These are phyloP conservation scores for Neurospora sp. DNA, from an alignment of 495 filamentous ascomycete species.

Conservation along the genomic window DNA sequence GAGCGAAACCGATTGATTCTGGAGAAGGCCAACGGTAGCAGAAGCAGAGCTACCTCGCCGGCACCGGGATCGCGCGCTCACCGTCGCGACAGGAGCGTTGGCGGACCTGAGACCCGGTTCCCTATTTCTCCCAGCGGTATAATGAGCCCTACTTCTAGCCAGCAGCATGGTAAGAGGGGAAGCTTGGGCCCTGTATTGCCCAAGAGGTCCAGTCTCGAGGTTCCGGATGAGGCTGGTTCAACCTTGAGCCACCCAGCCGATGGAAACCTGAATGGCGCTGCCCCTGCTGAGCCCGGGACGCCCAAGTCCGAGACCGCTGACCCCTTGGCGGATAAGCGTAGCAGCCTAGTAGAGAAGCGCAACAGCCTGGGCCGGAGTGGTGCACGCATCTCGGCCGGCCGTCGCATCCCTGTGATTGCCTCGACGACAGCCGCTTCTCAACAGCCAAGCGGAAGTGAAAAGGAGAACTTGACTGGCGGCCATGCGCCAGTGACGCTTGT, in stretches of 20 bases:
- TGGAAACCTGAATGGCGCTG: constrained; percentile 28
- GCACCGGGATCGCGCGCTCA: constrained; percentile 48
- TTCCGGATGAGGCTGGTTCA: constrained; percentile 30
- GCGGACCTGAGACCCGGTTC: constrained; percentile 73
- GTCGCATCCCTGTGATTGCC: constrained; percentile 24
- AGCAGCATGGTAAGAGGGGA: constrained; percentile 32
- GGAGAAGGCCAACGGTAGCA: constrained; percentile 41
- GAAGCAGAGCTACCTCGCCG: constrained; percentile 67
- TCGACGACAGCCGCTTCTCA: constrained; percentile 2
- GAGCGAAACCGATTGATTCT: constrained; percentile 79
- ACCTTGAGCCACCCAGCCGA: constrained; percentile 31
- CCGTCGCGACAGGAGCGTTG: constrained; percentile 72
- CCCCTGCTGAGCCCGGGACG: constrained; percentile 16
- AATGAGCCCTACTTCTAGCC: constrained; percentile 39
- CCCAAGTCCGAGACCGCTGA: constrained; percentile 22
- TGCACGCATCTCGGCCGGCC: constrained; percentile 31
- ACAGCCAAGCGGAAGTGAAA: not conserved
- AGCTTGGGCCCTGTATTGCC: constrained; percentile 29
- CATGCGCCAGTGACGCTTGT: constrained; percentile 18
- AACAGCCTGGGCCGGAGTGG: constrained; percentile 41
- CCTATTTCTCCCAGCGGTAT: constrained; percentile 62
- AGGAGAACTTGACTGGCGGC: not conserved
- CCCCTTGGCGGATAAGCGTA: constrained; percentile 29
- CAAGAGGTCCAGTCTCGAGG: constrained; percentile 36
- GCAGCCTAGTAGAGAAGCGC: constrained; percentile 32